Evolutionary conservation across 2,329 filamentous ascomycete genomes (phyloP).

Genomic region (Arthrobotrys iridis): DNA sequence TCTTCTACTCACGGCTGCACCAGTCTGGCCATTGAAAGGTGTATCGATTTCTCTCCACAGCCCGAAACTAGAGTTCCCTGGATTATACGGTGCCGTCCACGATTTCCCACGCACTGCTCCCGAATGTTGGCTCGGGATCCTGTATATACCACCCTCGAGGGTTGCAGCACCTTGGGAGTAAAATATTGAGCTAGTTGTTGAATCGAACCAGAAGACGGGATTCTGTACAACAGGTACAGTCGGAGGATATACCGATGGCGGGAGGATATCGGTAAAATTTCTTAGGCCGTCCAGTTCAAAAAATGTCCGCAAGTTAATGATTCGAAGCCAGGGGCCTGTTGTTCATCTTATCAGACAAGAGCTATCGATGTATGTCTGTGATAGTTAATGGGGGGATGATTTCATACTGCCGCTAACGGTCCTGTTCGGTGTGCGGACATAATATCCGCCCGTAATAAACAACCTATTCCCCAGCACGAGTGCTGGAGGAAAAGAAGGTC

Average conservation of each 20-base stretch:
- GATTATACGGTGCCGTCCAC: conserved; percentile 31
- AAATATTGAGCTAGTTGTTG: conserved; percentile 27
- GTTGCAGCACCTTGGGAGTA: conserved; percentile 35
- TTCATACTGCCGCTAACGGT: conserved; percentile 25
- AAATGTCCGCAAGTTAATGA: conserved; percentile 16
- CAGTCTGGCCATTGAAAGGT: conserved; percentile 34
- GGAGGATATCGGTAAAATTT: conserved; percentile 23
- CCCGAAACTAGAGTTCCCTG: conserved; percentile 19
- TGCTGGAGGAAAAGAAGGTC: conserved; percentile 6
- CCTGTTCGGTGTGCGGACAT: conserved; percentile 20
- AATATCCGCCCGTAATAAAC: conserved; percentile 40
- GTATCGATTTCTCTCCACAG: conserved; percentile 35
- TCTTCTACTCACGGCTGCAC: conserved; percentile 32
- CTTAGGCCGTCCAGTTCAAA: conserved; percentile 11
- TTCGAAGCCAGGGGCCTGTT: conserved; percentile 41
- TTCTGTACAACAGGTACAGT: conserved; percentile 30
- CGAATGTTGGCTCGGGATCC: not conserved
- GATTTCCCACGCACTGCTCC: conserved; percentile 18
- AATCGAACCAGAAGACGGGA: conserved; percentile 39
- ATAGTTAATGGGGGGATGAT: not conserved
- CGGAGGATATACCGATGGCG: conserved; percentile 34
- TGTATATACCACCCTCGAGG: conserved; percentile 28
- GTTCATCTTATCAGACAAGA: not conserved
- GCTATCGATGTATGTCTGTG: not conserved
- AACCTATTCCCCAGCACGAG: conserved; percentile 27